Percentiles rank a stretch among this genome's conserved stretches.
phyloP scores from a whole-genome alignment of 139 green algal genomes.

The Chlamydomonas incerta region DNA sequence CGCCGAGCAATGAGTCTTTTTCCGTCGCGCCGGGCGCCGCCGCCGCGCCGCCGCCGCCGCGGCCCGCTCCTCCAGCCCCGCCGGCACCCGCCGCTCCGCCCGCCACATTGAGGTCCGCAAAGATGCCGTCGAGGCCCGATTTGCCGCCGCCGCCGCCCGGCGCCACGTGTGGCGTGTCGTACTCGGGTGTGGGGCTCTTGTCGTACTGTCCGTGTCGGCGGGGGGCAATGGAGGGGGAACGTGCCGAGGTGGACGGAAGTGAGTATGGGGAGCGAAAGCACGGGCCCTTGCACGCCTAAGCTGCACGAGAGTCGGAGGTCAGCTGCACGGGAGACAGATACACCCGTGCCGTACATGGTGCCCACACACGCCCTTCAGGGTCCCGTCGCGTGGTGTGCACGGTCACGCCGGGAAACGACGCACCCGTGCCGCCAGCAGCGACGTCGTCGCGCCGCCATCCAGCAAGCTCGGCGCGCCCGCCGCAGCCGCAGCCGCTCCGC shows the following conservation, averaged over 20 bases:
- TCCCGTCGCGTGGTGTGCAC: no score
- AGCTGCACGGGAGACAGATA: no score
- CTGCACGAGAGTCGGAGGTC: no score
- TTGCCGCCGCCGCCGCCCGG: not conserved
- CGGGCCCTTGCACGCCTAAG: no score
- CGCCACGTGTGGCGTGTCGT: not conserved
- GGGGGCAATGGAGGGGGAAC: no score
- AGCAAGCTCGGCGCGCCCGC: not conserved
- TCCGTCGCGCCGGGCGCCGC: not conserved
- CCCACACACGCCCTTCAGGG: no score
- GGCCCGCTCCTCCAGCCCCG: not conserved
- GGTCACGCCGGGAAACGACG: no score
- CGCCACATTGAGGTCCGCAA: not conserved
- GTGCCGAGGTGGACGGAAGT: not conserved
- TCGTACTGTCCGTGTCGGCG: constrained; percentile 19
- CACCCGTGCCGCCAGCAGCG: constrained; percentile 27
- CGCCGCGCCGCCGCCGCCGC: no score
- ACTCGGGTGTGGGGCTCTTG: constrained; percentile 13
- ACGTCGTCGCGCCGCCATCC: not conserved
- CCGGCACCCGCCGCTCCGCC: not conserved
- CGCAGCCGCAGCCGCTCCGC: not conserved
- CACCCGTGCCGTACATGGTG: no score
- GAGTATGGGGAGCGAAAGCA: not conserved
- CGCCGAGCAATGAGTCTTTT: constrained; percentile 21
- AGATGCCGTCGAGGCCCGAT: constrained; percentile 33